Conservation (phyloP, 116 monocot genomes). For the Dioscorea cayenensis region DNA sequence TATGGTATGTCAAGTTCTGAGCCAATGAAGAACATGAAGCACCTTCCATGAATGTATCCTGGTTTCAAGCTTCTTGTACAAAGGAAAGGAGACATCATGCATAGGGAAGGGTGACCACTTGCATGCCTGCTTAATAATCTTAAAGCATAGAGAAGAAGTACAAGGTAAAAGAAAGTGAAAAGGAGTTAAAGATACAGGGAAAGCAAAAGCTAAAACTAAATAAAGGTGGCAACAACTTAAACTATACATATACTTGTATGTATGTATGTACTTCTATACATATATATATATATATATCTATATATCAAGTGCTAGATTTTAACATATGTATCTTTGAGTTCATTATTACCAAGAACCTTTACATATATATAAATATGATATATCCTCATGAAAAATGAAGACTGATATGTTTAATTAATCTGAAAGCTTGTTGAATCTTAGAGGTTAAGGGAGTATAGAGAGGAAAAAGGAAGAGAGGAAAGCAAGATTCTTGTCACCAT, state of each 20-base stretch:
- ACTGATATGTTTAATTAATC: too few relatives aligned
- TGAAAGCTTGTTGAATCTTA: too few relatives aligned
- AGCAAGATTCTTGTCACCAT: neutral
- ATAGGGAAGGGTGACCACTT: constrained; percentile 10
- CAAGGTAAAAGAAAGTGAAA: neutral
- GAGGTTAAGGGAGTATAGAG: neutral
- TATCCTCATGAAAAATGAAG: too few relatives aligned
- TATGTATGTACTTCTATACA: too few relatives aligned
- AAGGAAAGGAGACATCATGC: constrained; percentile 10
- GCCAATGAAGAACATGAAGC: neutral
- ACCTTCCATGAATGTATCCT: neutral
- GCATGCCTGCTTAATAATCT: constrained; percentile 11
- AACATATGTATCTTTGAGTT: too few relatives aligned
- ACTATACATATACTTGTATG: too few relatives aligned
- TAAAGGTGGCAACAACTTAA: neutral
- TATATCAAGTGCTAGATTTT: too few relatives aligned
- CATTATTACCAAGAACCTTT: too few relatives aligned
- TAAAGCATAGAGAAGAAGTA: constrained; percentile 7
- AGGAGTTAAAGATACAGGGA: neutral
- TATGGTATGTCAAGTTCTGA: neutral
- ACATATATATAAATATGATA: too few relatives aligned
- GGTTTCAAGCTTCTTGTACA: neutral
- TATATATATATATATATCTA: too few relatives aligned
- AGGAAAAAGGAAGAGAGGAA: neutral
- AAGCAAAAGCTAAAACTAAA: neutral